Percentiles rank a stretch among this genome's conserved stretches.
phyloP scores from a whole-genome alignment of 257 asterid species.

The Voacanga thouarsii region DNA sequence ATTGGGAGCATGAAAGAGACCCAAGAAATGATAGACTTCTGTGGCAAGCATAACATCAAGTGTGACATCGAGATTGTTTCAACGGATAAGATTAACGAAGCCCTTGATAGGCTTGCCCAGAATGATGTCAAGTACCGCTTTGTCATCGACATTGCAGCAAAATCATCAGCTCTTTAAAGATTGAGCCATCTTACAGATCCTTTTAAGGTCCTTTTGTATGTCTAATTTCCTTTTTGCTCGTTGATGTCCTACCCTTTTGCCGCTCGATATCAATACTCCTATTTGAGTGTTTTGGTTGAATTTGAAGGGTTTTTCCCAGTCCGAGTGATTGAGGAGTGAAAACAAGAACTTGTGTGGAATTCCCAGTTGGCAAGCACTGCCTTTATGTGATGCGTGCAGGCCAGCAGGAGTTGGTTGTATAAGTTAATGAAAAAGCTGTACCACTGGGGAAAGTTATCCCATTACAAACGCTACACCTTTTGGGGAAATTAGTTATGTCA shows the following conservation, averaged over 20 bases:
- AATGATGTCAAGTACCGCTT: constrained; percentile 87
- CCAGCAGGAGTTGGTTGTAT: too few species aligned
- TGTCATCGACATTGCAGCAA: constrained; percentile 60
- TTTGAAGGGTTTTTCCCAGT: too few species aligned
- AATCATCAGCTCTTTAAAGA: background rate
- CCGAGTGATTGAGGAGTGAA: background rate
- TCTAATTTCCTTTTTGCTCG: background rate
- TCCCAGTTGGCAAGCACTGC: background rate
- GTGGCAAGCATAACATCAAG: constrained; percentile 62
- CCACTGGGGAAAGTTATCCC: too few species aligned
- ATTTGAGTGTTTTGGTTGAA: too few species aligned
- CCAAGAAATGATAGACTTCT: constrained; percentile 75
- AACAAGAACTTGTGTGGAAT: background rate
- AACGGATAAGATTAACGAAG: constrained; percentile 49
- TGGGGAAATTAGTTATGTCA: too few species aligned
- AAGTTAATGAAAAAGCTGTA: too few species aligned
- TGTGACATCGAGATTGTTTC: constrained; percentile 66
- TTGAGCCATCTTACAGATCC: background rate
- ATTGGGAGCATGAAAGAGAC: constrained; percentile 79
- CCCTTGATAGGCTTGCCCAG: constrained; percentile 57
- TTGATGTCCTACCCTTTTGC: background rate
- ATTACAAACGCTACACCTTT: too few species aligned
- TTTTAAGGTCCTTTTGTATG: background rate
- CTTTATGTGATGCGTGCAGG: background rate
- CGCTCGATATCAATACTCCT: background rate